These are phyloP conservation scores for Blastocladiella emersonii DNA, from an alignment of 371 early-diverging fungal species.

Conservation along the genomic window DNA sequence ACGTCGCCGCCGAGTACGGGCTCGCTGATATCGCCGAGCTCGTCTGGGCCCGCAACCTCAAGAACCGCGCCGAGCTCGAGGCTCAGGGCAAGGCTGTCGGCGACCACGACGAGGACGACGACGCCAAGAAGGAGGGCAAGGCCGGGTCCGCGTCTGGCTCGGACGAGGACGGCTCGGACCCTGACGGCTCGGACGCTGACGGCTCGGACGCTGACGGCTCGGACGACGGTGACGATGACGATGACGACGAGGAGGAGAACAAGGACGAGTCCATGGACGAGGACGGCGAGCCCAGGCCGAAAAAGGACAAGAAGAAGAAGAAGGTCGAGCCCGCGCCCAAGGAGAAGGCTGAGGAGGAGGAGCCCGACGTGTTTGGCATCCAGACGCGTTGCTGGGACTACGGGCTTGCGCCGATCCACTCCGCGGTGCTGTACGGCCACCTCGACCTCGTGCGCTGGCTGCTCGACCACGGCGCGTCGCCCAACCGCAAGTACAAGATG, in stretches of 20 bases:
- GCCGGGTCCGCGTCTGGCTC: no score
- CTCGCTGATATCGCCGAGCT: not conserved
- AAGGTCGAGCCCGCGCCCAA: constrained; percentile 2
- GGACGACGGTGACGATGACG: constrained; percentile 1
- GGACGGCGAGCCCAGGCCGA: not conserved
- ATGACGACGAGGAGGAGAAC: constrained; percentile 4
- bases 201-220: not conserved
- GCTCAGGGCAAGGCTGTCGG: not conserved
- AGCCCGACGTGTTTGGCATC: not conserved
- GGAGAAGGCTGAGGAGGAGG: not conserved
- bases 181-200: not conserved
- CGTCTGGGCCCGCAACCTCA: not conserved
- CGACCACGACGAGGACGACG: not conserved
- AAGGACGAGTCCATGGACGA: constrained; percentile 3
- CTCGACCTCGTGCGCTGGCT: not conserved
- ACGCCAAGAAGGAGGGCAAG: not conserved
- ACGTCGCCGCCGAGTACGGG: not conserved
- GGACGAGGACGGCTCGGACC: not conserved
- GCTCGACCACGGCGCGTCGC: not conserved
- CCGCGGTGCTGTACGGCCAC: constrained; percentile 4
- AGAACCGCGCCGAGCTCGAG: not conserved
- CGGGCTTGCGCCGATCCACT: not conserved
- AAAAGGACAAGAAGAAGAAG: constrained; percentile 4
- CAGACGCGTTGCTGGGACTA: not conserved
- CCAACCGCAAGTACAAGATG: not conserved